These are phyloP conservation scores for Candida sanyiensis DNA, from an alignment of 805 yeast genomes.

Conservation along the genomic window DNA sequence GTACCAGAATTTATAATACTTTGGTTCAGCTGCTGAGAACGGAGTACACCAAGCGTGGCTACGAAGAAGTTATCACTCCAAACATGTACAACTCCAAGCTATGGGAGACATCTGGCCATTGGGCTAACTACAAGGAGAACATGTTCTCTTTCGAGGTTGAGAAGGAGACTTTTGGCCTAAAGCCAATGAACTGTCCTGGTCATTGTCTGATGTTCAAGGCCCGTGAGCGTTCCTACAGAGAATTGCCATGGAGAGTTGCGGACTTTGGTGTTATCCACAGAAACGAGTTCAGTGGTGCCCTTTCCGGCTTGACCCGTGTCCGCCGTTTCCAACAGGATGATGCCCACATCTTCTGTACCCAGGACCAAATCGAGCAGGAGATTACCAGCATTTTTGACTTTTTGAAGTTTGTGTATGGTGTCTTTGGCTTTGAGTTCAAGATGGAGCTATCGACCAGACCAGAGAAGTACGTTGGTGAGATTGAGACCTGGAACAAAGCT, in stretches of 20 bases:
- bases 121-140: constrained; percentile 96
- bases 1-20: constrained; percentile 93
- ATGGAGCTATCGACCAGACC: constrained; percentile 98
- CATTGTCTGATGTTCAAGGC: constrained; percentile 91
- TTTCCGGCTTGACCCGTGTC: constrained; percentile 92
- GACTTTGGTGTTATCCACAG: constrained; percentile 97
- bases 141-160: constrained; percentile 97
- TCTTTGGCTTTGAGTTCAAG: constrained; percentile 90
- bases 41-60: constrained; percentile 91
- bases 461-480: constrained; percentile 90
- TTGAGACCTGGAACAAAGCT: constrained; percentile 91
- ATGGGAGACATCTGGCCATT: constrained; percentile 99
- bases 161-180: constrained; percentile 89
- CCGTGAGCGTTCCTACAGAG: constrained; percentile 93
- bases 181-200: constrained; percentile 91
- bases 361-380: constrained; percentile 84
- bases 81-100: constrained; percentile 96
- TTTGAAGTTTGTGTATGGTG: constrained; percentile 78
- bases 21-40: constrained; percentile 71
- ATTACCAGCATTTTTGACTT: constrained; percentile 81
- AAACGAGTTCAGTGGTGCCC: constrained; percentile 93
- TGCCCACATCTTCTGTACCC: constrained; percentile 95
- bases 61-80: constrained; percentile 97
- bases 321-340: constrained; percentile 99
- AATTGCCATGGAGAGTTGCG: constrained; percentile 97